phyloP scores from a whole-genome alignment of 2,329 filamentous ascomycete species.

The Cladobotryum protrusum region DNA sequence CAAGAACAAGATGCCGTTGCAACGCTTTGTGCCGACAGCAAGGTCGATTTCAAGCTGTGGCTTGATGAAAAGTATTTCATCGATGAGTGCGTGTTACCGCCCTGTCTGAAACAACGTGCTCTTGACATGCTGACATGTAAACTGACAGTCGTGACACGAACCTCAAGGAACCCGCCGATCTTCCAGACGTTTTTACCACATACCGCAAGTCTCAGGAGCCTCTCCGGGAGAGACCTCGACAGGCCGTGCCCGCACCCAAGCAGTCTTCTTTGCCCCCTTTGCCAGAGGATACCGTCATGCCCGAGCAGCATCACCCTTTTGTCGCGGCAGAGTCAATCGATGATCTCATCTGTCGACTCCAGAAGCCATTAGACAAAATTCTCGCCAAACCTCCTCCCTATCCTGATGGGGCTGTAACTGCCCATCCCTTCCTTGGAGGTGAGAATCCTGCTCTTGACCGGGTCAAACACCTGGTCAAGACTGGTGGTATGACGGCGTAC shows the following conservation, averaged over 20 bases:
- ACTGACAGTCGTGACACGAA: conserved; percentile 57
- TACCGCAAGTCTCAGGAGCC: conserved; percentile 71
- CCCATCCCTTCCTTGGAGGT: conserved; percentile 64
- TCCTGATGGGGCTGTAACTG: conserved; percentile 49
- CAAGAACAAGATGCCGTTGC: conserved; percentile 54
- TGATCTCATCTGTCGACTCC: conserved; percentile 46
- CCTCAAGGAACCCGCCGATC: conserved; percentile 48
- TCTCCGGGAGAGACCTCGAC: conserved; percentile 57
- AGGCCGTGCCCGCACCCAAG: conserved; percentile 46
- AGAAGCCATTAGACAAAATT: conserved; percentile 50
- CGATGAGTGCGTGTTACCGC: conserved; percentile 58
- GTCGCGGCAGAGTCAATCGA: conserved; percentile 51
- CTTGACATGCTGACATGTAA: conserved; percentile 14
- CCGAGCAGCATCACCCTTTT: conserved; percentile 58
- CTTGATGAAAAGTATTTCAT: conserved; percentile 72
- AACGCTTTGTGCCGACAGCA: conserved; percentile 44
- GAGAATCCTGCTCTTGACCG: conserved; percentile 55
- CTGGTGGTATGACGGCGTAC: conserved; percentile 57
- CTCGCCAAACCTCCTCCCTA: conserved; percentile 45
- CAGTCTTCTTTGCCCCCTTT: conserved; percentile 49
- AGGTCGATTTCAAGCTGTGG: conserved; percentile 59
- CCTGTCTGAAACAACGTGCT: background rate
- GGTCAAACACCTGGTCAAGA: conserved; percentile 53
- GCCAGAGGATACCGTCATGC: conserved; percentile 43
- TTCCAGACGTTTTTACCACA: conserved; percentile 69